phyloP scores from a whole-genome alignment of 2,329 filamentous ascomycete genomes.

The Fusarium brevicatenulatum region DNA sequence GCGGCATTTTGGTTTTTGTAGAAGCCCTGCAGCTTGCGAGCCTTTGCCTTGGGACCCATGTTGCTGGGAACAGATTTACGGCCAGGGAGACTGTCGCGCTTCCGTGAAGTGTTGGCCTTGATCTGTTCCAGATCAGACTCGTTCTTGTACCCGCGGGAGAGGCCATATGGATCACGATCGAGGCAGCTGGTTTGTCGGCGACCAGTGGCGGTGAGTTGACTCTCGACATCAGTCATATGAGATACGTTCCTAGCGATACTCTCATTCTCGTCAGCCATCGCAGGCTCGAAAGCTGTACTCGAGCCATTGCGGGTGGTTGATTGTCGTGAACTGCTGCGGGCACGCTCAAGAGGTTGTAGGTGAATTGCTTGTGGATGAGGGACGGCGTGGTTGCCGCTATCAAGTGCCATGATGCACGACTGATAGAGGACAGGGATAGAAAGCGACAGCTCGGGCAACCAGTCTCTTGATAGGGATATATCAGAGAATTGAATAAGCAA shows the following conservation, averaged over 20 bases:
- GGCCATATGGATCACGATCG: constrained; percentile 82
- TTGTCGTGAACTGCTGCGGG: constrained; percentile 45
- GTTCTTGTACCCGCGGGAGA: constrained; percentile 81
- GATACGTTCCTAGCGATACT: constrained; percentile 56
- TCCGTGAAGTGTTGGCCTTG: constrained; percentile 81
- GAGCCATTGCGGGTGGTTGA: constrained; percentile 49
- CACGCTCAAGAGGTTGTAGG: constrained; percentile 49
- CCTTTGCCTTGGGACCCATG: constrained; percentile 46
- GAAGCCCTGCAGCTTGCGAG: constrained; percentile 77
- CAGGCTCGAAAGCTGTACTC: constrained; percentile 59
- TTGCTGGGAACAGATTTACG: constrained; percentile 34
- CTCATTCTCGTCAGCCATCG: constrained; percentile 49
- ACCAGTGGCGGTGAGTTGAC: constrained; percentile 52
- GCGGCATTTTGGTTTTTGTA: constrained; percentile 93
- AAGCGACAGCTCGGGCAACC: background rate
- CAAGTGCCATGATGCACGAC: constrained; percentile 52
- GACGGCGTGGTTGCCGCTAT: constrained; percentile 54
- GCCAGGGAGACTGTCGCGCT: constrained; percentile 63
- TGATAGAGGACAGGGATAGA: background rate
- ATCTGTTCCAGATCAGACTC: constrained; percentile 80
- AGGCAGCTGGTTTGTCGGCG: constrained; percentile 52
- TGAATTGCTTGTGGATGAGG: constrained; percentile 59
- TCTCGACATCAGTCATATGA: constrained; percentile 59
- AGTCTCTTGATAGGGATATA: background rate
- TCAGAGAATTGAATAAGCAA: background rate